phyloP scores from a whole-genome alignment of 331 rosid genomes.

The Pyrus hybrid region DNA sequence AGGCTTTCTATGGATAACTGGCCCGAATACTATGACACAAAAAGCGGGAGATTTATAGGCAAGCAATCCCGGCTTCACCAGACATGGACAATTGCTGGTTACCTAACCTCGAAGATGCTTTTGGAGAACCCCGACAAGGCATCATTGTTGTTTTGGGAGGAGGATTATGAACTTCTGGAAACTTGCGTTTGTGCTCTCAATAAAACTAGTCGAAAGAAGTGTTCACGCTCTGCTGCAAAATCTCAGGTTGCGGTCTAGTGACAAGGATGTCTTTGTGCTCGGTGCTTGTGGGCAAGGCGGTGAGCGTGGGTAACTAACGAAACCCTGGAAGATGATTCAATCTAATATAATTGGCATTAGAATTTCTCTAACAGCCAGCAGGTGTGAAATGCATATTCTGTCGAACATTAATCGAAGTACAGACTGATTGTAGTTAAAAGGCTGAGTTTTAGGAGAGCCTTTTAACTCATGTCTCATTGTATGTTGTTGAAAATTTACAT shows the following conservation, averaged over 20 bases:
- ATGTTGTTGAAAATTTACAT: neutral
- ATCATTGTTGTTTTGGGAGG: slow-evolving; percentile 80
- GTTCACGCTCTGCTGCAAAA: slow-evolving; percentile 49
- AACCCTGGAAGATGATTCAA: neutral
- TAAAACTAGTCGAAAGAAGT: slow-evolving; percentile 55
- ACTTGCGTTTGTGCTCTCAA: slow-evolving; percentile 70
- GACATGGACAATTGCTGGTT: slow-evolving; percentile 88
- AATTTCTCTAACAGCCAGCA: neutral
- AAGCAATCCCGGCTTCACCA: slow-evolving; percentile 73
- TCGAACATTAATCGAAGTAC: neutral
- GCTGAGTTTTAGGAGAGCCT: slow-evolving; percentile 18
- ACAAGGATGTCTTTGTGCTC: neutral
- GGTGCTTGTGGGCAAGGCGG: neutral
- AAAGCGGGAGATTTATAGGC: slow-evolving; percentile 68
- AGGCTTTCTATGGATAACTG: slow-evolving; percentile 53
- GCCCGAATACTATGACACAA: slow-evolving; percentile 88
- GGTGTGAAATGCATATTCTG: slow-evolving; percentile 2
- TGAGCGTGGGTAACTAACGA: neutral
- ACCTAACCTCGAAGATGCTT: slow-evolving; percentile 73
- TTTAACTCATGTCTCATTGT: neutral
- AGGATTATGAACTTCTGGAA: slow-evolving; percentile 78
- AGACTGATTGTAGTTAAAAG: neutral
- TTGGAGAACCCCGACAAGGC: slow-evolving; percentile 73
- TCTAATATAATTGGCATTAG: neutral
- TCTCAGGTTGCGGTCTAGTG: slow-evolving; percentile 28